These are phyloP conservation scores for Solanum medicagineum DNA, from an alignment of 257 asterid genomes.

Conservation along the genomic window DNA sequence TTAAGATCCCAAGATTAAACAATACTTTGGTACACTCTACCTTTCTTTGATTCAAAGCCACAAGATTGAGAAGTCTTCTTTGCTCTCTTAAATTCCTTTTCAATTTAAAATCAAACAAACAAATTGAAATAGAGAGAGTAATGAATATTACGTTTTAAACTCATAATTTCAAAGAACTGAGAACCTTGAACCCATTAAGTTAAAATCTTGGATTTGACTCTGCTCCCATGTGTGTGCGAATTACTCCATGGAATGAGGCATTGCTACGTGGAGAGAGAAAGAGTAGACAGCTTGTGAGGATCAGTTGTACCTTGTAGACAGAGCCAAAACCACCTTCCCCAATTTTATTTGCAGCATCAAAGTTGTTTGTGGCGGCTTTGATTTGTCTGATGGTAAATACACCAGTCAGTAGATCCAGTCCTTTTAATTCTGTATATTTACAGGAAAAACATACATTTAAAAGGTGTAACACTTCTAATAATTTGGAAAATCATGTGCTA, in stretches of 20 bases:
- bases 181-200: not conserved
- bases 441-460: not conserved
- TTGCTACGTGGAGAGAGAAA: not conserved
- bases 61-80: not conserved
- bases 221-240: not conserved
- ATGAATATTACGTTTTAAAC: not conserved
- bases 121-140: not conserved
- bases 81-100: not conserved
- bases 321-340: conserved; percentile 15
- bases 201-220: not conserved
- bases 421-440: not conserved
- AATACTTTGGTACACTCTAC: not conserved
- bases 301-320: conserved; percentile 7
- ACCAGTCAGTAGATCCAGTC: conserved; percentile 3
- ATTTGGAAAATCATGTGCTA: not conserved
- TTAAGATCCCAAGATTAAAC: not conserved
- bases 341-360: conserved; percentile 7
- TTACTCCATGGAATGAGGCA: not conserved
- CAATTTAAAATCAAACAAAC: not conserved
- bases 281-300: not conserved
- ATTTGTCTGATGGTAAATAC: conserved; percentile 4
- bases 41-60: not conserved
- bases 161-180: not conserved
- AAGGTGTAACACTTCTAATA: not conserved
- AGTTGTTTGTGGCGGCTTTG: conserved; percentile 5